Evolutionary conservation across 176 grass and related monocot species (phyloP).

Genomic region (Coix lacrymajobi): DNA sequence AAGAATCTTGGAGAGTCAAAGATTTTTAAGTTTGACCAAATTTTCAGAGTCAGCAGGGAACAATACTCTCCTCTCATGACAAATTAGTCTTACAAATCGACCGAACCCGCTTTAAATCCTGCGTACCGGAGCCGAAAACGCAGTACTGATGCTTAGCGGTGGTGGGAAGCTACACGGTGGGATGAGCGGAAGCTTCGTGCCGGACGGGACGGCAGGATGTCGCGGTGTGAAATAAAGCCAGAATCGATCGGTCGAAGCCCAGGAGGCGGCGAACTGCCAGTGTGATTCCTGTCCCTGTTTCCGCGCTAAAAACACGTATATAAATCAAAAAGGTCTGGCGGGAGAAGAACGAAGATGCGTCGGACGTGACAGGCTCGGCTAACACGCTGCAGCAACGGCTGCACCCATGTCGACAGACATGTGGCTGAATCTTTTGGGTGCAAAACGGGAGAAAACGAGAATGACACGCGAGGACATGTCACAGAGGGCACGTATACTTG

Average conservation of each 20-base stretch:
- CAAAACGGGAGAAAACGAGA: background rate
- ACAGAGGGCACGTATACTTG: too few species aligned
- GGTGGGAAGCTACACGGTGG: conserved; percentile 10
- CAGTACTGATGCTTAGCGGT: too few species aligned
- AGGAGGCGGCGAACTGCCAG: background rate
- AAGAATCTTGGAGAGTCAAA: too few species aligned
- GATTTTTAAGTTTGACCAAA: too few species aligned
- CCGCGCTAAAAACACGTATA: background rate
- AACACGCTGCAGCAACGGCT: background rate
- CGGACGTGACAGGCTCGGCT: background rate
- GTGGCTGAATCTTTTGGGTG: background rate
- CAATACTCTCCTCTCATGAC: too few species aligned
- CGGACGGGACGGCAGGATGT: background rate
- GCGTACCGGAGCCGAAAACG: too few species aligned
- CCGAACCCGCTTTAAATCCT: too few species aligned
- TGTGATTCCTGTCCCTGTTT: background rate
- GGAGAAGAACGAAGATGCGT: background rate
- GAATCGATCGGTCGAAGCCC: background rate
- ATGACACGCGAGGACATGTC: background rate
- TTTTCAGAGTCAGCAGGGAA: too few species aligned
- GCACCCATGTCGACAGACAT: background rate
- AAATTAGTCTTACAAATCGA: too few species aligned
- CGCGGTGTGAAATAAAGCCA: background rate
- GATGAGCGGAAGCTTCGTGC: conserved; percentile 16
- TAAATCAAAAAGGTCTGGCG: background rate